Evolutionary conservation across 306 rosid genomes (phyloP).

Genomic region (Prunus fruticosa): DNA sequence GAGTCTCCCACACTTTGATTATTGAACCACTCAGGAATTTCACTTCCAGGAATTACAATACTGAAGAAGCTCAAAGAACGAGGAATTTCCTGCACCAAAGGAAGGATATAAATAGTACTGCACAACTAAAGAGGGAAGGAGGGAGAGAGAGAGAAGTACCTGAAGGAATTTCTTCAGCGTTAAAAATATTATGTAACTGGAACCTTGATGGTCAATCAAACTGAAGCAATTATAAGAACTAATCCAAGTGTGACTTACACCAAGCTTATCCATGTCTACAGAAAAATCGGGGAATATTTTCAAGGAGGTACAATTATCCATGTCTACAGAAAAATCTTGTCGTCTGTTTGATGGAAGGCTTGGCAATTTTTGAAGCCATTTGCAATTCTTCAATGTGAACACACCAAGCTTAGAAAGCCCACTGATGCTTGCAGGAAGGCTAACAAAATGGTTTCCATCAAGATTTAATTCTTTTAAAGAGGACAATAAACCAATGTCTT

Average conservation of each 20-base stretch:
- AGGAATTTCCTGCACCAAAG: background rate
- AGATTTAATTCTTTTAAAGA: background rate
- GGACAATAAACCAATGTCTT: background rate
- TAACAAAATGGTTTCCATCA: background rate
- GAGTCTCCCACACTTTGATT: background rate
- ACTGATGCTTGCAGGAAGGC: conserved; percentile 12
- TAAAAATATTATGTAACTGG: background rate
- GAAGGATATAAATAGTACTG: too few relatives aligned
- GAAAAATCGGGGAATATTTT: background rate
- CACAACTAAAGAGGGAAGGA: background rate
- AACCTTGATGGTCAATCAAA: background rate
- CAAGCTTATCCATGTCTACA: background rate
- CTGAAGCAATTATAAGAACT: background rate
- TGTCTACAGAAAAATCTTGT: fast-evolving
- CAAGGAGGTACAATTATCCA: conserved; percentile 8
- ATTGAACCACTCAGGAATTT: conserved; percentile 15
- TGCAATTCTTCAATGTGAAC: background rate
- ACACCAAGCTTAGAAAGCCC: background rate
- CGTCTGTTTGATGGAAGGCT: background rate
- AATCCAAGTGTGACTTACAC: fast-evolving
- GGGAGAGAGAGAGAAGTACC: background rate
- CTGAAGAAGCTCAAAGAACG: background rate
- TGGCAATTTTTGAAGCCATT: conserved; percentile 9
- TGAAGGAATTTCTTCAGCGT: background rate
- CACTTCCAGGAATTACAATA: conserved; percentile 3